Base-by-base conservation (phyloP, 192 early-diverging fungal genomes). In the Podila epigama region DNA sequence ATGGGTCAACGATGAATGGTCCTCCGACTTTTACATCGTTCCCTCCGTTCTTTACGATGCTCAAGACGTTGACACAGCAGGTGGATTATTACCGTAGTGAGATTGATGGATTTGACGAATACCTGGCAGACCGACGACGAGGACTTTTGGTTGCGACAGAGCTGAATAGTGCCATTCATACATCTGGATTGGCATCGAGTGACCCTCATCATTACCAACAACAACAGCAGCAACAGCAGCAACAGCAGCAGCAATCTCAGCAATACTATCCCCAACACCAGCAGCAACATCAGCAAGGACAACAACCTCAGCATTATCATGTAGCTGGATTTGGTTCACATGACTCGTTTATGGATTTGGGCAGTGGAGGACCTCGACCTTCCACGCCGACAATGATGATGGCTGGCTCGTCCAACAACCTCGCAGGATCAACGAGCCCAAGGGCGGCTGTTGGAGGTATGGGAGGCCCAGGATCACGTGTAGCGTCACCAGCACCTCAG, bases 1-100 rank as follows among this genome's bases (percentile, higher is more conserved):
- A 66, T 1, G 35, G 28, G 15, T 58, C 67, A 5, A 40, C 67
- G 6, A 66, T 79, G 57, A 57, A 67, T 31, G 63, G 56, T 3
- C 60, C 69, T 3, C 69, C 73, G 4, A 69, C 66, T 5, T 89
- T 86, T 58, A 84, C 82, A 57, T 82, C 81, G 7, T 87, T 83
- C 56, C 87, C 87, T 7, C 89, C 86, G 1, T 82, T 94, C 37
- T 89, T 91, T 67, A 90, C 90, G 3, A 84, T 89, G 35, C 67
- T 92, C 31, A 71, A 81, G 42, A 87, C 86, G 5, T 66, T 93
- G 33, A 86, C 87, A 5, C 81, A 86, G 41, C 91, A 92, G 75
- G 84, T 92, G 35, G 89, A 87, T 48, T 86, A 86, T 52, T 87
- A 89, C 69, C 81, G 87, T 20, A 79, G 83, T 20, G 82, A 84